These are phyloP conservation scores for Aspergillus neoniger DNA, from an alignment of 2,329 filamentous ascomycete species.

Conservation along the genomic window DNA sequence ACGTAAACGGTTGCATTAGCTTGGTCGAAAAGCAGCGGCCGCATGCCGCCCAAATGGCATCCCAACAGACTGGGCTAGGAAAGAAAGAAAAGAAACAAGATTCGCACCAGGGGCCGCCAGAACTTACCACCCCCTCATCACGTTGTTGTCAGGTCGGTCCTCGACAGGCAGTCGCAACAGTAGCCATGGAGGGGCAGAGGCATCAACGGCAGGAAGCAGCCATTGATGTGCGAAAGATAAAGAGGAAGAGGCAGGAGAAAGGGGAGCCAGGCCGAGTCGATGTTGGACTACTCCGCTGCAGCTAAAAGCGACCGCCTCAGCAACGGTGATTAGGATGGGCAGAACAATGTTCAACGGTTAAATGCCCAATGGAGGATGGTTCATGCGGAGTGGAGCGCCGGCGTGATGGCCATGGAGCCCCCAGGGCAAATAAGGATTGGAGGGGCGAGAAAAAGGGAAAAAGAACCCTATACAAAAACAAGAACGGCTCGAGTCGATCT, in stretches of 20 bases:
- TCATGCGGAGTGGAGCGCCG: slow-evolving; percentile 24
- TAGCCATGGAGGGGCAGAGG: slow-evolving; percentile 26
- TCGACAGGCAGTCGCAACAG: slow-evolving; percentile 20
- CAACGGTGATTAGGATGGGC: slow-evolving; percentile 23
- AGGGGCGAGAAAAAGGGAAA: slow-evolving; percentile 1
- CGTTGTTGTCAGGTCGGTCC: slow-evolving; percentile 28
- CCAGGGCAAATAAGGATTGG: slow-evolving; percentile 7
- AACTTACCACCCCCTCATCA: slow-evolving; percentile 44
- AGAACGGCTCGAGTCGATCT: slow-evolving; percentile 4
- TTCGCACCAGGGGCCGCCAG: background rate
- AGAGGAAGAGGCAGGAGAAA: slow-evolving; percentile 4
- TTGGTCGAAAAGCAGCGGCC: background rate
- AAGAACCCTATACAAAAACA: slow-evolving; percentile 8
- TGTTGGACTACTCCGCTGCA: slow-evolving; percentile 18
- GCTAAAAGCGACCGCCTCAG: slow-evolving; percentile 19
- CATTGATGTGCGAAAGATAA: slow-evolving; percentile 11
- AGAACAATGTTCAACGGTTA: slow-evolving; percentile 23
- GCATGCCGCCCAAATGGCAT: background rate
- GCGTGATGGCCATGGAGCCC: slow-evolving; percentile 11
- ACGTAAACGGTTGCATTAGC: slow-evolving; percentile 14
- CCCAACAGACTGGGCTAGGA: background rate
- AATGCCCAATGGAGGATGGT: slow-evolving; percentile 19
- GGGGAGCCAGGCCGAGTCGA: slow-evolving; percentile 8
- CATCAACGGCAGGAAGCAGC: slow-evolving; percentile 15
- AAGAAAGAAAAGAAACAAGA: background rate